phyloP scores from a whole-genome alignment of 306 rosid genomes.

The Hippophae rhamnoides region DNA sequence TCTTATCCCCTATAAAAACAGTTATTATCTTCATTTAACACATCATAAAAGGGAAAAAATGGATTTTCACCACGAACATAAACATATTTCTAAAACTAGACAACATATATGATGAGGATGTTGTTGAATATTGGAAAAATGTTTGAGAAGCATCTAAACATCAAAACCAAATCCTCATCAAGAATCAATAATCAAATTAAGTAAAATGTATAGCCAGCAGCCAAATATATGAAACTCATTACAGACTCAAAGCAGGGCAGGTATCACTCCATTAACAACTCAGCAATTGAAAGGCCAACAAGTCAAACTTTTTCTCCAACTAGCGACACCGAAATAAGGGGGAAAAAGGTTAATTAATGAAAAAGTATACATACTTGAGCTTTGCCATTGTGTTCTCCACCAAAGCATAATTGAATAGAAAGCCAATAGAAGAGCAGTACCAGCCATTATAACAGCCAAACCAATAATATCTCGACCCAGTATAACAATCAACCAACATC shows the following conservation, averaged over 20 bases:
- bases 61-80: not conserved
- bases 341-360: not conserved
- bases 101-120: not conserved
- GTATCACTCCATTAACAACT: constrained; percentile 11
- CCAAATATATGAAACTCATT: not conserved
- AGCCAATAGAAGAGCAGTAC: constrained; percentile 91
- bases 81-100: not conserved
- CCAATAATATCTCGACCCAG: constrained; percentile 95
- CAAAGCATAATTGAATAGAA: constrained; percentile 98
- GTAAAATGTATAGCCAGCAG: not conserved
- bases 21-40: not conserved
- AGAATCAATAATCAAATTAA: not conserved
- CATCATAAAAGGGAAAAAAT: not conserved
- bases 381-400: constrained; percentile 99
- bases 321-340: not conserved
- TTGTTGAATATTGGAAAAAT: not conserved
- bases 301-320: not conserved
- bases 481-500: constrained; percentile 84
- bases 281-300: constrained; percentile 5
- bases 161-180: not conserved
- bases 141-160: not conserved
- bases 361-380: constrained; percentile 77
- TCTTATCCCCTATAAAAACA: not conserved
- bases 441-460: constrained; percentile 97
- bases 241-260: not conserved